Base-by-base conservation (phyloP, 108 stramenopile species). In the Poteriospumella lacustris region DNA sequence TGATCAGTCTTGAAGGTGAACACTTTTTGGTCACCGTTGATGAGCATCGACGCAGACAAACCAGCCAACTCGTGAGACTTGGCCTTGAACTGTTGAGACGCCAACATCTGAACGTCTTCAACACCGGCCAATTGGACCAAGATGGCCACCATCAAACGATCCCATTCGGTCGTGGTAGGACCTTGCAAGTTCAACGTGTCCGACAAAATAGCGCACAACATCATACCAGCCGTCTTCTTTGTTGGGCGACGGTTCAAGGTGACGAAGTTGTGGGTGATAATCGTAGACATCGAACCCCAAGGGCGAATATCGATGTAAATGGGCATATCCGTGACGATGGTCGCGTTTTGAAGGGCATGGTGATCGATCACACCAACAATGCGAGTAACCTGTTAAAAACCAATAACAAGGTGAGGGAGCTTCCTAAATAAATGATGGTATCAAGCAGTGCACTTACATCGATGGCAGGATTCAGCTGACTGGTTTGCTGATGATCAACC, bases 261-360 rank as follows among this genome's bases (percentile, higher is more conserved):
- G 29, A 90, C 34, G 60, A 81, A 91, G 5, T 87, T 88, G 80
- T 91, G 89, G 34, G 83, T 86, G 36, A 91, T 81, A 68, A 90
- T 91, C 1, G 89, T 91, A 19, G 77, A 79, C 87, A 89, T 88
- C 41, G 80, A 82, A 12, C 91, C 91, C 91, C 77, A 78, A 9
- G 91, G 91, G 33, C 91, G 85, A 69, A 91, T 90, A 68, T 91
- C 91, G 58, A 91, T 87, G 76, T 88, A 90, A 58, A 91, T 89
- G 41, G 91, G 88, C 59, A 80, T 82, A 73, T 88, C 89, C 5
- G 89, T 91, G 29, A 88, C 85, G 62, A 91, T 80, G 40, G 91
- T 90, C 44, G 88, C 88, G 70, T 56, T 68, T 58, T 91, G 91
- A 1, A 91, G 81, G 24, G 91, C 91, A 79, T 91, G 91, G 69